Evolutionary conservation across 2,329 filamentous ascomycete genomes (phyloP), one percentile per base, ranked within the genome.

Genomic region (Alternaria hordeiaustralica): DNA sequence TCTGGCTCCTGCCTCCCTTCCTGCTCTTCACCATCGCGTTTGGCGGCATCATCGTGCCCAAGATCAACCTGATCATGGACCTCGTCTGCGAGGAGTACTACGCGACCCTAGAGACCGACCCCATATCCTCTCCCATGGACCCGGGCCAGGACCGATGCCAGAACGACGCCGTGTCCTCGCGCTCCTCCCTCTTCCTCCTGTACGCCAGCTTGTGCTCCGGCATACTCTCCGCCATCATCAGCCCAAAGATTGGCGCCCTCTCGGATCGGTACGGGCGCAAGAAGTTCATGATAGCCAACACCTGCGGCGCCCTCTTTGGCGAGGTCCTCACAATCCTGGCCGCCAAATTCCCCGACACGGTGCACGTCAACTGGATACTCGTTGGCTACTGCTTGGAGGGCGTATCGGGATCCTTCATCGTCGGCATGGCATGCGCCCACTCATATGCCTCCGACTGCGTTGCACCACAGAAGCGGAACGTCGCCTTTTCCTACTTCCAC

Each of bases 381-480:
- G 78, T 95, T 2, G 93, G 93, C 10, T 88, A 90, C 36, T 84
- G 92, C 10, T 84, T 94, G 49, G 96, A 99, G 75, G 96, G 96
- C 5, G 75, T 97, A 6, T 89, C 89, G 10, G 96, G 96, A 8
- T 97, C 94, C 1, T 97, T 97, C 77, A 97, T 94, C 1, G 88
- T 93, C 1, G 91, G 90, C 26, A 91, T 91, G 83, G 89, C 91
- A 49, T 83, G 97, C 61, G 90, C 89, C 21, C 90, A 96, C 78
- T 93, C 95, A 0, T 99, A 98, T 79, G 90, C 92, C 12, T 90
- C 93, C 44, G 96, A 99, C 79, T 97, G 93, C 79, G 95, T 94
- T 0, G 84, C 91, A 5, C 92, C 94, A 0, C 90, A 92, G 28
- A 88, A 88, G 73, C 89, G 96, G 20, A 92, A 91, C 63, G 91